phyloP scores from a whole-genome alignment of 2,329 filamentous ascomycete genomes.

The Beauveria scarabaeidicola region DNA sequence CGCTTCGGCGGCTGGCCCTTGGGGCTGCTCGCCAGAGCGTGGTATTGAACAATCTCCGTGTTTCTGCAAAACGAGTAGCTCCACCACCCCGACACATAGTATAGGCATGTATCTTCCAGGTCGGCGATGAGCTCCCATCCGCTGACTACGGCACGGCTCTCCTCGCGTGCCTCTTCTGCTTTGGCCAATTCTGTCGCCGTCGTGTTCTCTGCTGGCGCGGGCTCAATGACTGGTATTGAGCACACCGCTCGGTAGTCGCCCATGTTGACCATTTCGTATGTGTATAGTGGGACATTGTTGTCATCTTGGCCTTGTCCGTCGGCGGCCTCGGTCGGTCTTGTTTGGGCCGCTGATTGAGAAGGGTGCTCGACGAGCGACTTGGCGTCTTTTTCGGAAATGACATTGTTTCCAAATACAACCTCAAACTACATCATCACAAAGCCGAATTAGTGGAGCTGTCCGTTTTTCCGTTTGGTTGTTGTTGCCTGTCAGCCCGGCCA shows the following conservation, averaged over 20 bases:
- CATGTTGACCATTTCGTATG: constrained; percentile 69
- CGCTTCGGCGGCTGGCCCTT: constrained; percentile 67
- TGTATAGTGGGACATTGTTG: constrained; percentile 24
- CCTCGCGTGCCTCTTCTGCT: constrained; percentile 71
- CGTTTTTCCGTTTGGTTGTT: background rate
- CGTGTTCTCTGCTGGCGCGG: constrained; percentile 48
- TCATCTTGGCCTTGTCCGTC: constrained; percentile 21
- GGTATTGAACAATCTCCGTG: constrained; percentile 80
- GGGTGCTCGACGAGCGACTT: constrained; percentile 42
- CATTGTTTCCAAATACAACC: constrained; percentile 64
- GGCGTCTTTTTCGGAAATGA: constrained; percentile 63
- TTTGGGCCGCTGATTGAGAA: constrained; percentile 32
- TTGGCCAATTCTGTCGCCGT: constrained; percentile 59
- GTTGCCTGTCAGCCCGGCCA: background rate
- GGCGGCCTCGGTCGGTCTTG: constrained; percentile 28
- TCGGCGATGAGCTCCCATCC: constrained; percentile 74
- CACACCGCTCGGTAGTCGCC: constrained; percentile 71
- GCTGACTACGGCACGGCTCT: constrained; percentile 64
- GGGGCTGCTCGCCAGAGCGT: constrained; percentile 61
- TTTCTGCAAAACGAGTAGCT: constrained; percentile 93
- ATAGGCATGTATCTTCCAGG: constrained; percentile 77
- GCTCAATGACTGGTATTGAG: constrained; percentile 64
- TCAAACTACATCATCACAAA: constrained; percentile 53
- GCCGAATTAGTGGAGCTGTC: background rate
- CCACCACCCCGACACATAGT: constrained; percentile 83